A percentile compares a stretch with the other conserved stretches of the same genome.
These are phyloP conservation scores for Tetrapyrgos nigripes DNA, from an alignment of 1,284 basidiomycete genomes.

Conservation along the genomic window DNA sequence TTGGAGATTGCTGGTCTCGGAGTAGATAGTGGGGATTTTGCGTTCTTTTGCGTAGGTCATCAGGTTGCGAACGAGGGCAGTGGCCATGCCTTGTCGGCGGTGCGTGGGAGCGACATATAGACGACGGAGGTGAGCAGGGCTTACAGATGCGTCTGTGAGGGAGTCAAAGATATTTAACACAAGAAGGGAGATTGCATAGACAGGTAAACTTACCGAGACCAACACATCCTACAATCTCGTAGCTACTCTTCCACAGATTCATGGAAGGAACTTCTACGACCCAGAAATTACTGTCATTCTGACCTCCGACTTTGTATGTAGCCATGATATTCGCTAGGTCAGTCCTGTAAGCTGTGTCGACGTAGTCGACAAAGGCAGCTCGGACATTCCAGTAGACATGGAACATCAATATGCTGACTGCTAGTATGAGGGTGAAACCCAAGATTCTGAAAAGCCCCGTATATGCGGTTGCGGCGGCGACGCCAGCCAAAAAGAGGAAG, in stretches of 20 bases:
- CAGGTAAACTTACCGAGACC: conserved; percentile 1
- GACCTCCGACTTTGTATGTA: neutral
- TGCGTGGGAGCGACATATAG: neutral
- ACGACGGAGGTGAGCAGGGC: neutral
- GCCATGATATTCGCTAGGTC: conserved; percentile 1
- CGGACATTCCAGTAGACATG: neutral
- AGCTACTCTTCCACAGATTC: neutral
- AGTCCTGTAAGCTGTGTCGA: neutral
- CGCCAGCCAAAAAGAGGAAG: neutral
- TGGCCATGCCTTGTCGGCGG: neutral
- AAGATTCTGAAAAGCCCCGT: neutral
- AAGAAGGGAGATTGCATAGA: neutral
- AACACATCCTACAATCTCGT: neutral
- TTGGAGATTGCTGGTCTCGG: neutral
- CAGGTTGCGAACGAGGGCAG: neutral
- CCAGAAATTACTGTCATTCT: neutral
- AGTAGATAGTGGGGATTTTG: neutral
- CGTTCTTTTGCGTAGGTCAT: neutral
- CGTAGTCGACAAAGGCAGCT: neutral
- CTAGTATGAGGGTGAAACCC: neutral
- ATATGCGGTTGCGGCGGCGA: neutral
- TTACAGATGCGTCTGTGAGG: neutral
- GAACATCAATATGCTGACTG: neutral
- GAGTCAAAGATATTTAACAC: neutral
- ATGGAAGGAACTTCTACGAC: neutral